phyloP scores from a whole-genome alignment of 257 asterid genomes.

The Lycium barbarum region DNA sequence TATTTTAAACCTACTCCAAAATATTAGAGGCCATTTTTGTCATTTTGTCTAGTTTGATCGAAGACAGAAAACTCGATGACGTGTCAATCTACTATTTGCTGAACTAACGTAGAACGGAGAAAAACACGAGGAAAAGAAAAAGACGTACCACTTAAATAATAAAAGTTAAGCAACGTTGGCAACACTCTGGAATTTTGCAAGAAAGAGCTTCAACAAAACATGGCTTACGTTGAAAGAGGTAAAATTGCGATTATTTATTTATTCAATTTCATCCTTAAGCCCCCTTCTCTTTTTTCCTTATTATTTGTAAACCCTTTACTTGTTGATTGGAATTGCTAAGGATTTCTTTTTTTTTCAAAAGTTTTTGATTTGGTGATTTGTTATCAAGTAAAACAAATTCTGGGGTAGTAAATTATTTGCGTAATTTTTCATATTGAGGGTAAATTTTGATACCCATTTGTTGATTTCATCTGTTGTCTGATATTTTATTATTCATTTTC shows the following conservation, averaged over 20 bases:
- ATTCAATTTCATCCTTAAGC: neutral
- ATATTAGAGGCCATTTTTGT: too few species aligned
- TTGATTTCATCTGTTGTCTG: too few species aligned
- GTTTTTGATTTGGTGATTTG: conserved; percentile 3
- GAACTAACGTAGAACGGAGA: neutral
- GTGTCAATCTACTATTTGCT: neutral
- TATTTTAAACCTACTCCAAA: too few species aligned
- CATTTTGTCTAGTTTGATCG: too few species aligned
- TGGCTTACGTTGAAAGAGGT: conserved; percentile 92
- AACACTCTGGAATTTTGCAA: neutral
- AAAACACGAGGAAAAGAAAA: neutral
- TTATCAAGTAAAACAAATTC: neutral
- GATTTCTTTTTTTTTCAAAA: neutral
- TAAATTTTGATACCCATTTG: neutral
- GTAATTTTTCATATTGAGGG: neutral
- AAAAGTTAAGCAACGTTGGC: neutral
- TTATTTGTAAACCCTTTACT: conserved; percentile 3
- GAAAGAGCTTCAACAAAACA: conserved; percentile 33
- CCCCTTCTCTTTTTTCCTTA: neutral
- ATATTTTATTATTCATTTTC: too few species aligned
- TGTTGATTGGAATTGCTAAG: neutral
- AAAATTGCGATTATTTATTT: neutral
- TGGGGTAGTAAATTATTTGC: neutral
- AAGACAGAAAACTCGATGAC: neutral
- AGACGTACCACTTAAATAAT: neutral